These are phyloP conservation scores for Paramecium pentaurelia DNA, from an alignment of 73 alveolate species.

Conservation along the genomic window DNA sequence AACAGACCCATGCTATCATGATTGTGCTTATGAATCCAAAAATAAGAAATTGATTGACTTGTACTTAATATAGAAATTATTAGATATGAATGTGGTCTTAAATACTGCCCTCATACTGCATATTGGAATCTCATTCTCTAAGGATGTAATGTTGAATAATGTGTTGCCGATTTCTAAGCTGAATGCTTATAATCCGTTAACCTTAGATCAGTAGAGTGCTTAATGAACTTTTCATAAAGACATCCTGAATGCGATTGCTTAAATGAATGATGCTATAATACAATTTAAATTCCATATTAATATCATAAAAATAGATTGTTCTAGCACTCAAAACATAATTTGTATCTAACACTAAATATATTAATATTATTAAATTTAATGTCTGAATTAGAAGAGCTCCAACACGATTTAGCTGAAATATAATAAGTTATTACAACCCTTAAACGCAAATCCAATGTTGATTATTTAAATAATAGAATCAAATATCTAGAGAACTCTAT, in stretches of 20 bases:
- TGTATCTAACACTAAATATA: not conserved
- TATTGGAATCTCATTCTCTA: not conserved
- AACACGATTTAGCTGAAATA: not conserved
- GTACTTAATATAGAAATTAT: not conserved
- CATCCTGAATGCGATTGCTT: conserved; percentile 15
- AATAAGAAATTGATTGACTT: not conserved
- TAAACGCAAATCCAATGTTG: not conserved
- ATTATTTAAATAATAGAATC: not conserved
- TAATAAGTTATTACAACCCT: not conserved
- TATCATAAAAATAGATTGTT: not conserved
- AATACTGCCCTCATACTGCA: not conserved
- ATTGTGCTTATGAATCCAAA: conserved; percentile 7
- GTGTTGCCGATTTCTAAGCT: conserved; percentile 15
- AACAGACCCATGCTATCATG: not conserved
- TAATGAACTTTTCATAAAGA: not conserved
- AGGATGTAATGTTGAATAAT: not conserved
- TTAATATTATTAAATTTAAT: not conserved
- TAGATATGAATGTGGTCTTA: not conserved
- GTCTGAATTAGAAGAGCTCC: conserved; percentile 18
- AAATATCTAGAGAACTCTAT: not conserved
- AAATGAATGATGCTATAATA: not conserved
- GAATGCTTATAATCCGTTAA: not conserved
- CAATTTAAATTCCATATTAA: not conserved
- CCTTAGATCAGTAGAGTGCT: not conserved
- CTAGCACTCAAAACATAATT: not conserved